Evolutionary conservation across 2,329 filamentous ascomycete genomes (phyloP).

Genomic region (Calonectria ilicicola): DNA sequence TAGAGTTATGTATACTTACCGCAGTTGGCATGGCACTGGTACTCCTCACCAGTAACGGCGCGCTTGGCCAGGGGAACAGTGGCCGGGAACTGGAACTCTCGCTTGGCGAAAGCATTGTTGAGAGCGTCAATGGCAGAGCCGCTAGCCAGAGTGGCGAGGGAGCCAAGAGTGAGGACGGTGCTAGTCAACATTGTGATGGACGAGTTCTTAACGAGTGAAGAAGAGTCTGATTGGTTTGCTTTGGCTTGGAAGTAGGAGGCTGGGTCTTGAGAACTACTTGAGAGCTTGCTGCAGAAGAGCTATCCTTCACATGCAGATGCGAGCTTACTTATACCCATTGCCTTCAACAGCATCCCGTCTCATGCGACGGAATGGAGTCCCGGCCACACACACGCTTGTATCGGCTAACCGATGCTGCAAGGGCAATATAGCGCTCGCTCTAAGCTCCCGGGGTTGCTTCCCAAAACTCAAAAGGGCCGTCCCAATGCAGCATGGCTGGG

Average conservation of each 20-base stretch:
- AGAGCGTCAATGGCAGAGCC: conserved; percentile 28
- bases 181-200: conserved; percentile 44
- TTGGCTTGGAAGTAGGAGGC: background rate
- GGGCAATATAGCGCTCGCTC: background rate
- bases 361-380: background rate
- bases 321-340: conserved; percentile 35
- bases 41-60: conserved; percentile 53
- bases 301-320: conserved; percentile 10
- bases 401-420: background rate
- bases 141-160: conserved; percentile 41
- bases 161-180: conserved; percentile 43
- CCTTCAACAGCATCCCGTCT: conserved; percentile 1
- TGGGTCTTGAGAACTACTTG: too few relatives aligned
- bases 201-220: conserved; percentile 22
- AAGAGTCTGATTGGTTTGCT: background rate
- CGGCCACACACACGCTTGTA: background rate
- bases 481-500: background rate
- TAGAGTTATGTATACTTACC: conserved; percentile 49
- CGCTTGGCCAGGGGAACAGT: conserved; percentile 53
- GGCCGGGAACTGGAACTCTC: conserved; percentile 44
- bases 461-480: conserved; percentile 15
- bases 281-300: conserved; percentile 19
- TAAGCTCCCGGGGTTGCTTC: background rate
- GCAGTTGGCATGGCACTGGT: conserved; percentile 63
- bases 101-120: conserved; percentile 26